Base-by-base conservation (phyloP, 2,329 filamentous ascomycete genomes). In the Geosmithia putterillii region DNA sequence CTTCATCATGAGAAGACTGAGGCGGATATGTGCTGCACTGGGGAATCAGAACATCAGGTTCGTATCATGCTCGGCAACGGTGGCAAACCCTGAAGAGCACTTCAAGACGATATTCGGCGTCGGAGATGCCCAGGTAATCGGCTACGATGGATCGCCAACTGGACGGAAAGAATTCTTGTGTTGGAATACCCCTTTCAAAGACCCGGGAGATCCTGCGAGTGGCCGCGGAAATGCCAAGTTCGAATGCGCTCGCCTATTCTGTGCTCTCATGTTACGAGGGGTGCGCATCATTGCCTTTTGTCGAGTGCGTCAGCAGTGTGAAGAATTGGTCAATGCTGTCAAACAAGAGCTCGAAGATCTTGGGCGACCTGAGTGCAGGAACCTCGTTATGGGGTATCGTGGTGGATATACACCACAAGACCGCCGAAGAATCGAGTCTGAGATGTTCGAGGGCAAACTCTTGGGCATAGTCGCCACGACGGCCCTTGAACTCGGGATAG, bases 361-460 rank as follows among this genome's bases (percentile, higher is more conserved):
- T 1, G 86, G 87, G 20, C 73, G 87, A 37, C 63, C 76, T 3
- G 88, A 94, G 53, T 82, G 86, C 34, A 77, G 79, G 53, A 76
- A 76, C 22, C 71, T 90, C 40, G 86, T 98, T 1, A 95, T 95
- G 88, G 87, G 86, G 1, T 98, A 98, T 56, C 79, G 92, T 48
- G 92, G 92, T 20, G 92, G 92, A 0, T 98, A 98, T 56, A 95
- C 89, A 3, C 79, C 90, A 2, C 84, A 94, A 57, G 92, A 98
- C 54, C 74, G 92, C 44, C 77, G 92, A 17, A 72, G 76, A 44
- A 95, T 98, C 46, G 92, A 98, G 60, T 79, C 74, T 21, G 89
- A 96, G 57, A 96, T 98, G 92, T 98, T 98, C 52, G 85, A 94
- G 44, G 92, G 92, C 0, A 92, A 89, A 54, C 71, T 98, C 1